These are phyloP conservation scores for Whalleya microplaca DNA, from an alignment of 2,329 filamentous ascomycete genomes.

Conservation along the genomic window DNA sequence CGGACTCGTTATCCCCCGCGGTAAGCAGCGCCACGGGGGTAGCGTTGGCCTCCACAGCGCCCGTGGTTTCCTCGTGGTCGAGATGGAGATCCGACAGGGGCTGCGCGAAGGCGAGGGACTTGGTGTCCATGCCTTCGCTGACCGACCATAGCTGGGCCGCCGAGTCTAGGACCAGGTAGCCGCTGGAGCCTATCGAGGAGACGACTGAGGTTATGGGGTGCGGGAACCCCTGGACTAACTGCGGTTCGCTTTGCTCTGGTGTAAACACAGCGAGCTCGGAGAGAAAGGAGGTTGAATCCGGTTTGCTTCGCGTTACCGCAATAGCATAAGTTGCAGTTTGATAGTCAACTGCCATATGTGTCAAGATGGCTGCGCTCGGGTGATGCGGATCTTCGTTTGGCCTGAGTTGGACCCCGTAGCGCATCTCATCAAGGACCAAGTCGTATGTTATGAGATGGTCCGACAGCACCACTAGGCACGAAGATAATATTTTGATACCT, in stretches of 20 bases:
- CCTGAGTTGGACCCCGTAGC: constrained; percentile 64
- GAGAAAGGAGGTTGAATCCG: constrained; percentile 43
- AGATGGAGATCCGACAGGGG: constrained; percentile 59
- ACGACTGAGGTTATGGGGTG: constrained; percentile 69
- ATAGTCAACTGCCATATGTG: constrained; percentile 73
- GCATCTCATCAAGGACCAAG: constrained; percentile 75
- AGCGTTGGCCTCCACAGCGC: constrained; percentile 33
- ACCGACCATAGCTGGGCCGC: constrained; percentile 71
- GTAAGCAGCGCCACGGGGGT: constrained; percentile 39
- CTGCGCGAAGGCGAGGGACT: constrained; percentile 55
- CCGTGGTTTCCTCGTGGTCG: constrained; percentile 40
- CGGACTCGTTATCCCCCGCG: constrained; percentile 45
- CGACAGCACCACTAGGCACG: constrained; percentile 76
- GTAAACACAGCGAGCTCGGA: constrained; percentile 70
- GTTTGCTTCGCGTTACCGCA: constrained; percentile 46
- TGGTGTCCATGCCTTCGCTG: constrained; percentile 61
- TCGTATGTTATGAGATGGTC: constrained; percentile 80
- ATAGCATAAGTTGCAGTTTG: constrained; percentile 69
- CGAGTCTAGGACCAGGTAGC: constrained; percentile 78
- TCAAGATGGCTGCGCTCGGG: constrained; percentile 47
- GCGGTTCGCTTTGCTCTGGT: constrained; percentile 59
- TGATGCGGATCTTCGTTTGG: constrained; percentile 42
- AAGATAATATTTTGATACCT: constrained; percentile 72
- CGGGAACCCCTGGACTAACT: constrained; percentile 61
- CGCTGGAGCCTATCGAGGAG: constrained; percentile 64